Percentiles rank a stretch among this genome's conserved stretches.
phyloP scores from a whole-genome alignment of 2,329 filamentous ascomycete genomes.

The Septoria petroselini region DNA sequence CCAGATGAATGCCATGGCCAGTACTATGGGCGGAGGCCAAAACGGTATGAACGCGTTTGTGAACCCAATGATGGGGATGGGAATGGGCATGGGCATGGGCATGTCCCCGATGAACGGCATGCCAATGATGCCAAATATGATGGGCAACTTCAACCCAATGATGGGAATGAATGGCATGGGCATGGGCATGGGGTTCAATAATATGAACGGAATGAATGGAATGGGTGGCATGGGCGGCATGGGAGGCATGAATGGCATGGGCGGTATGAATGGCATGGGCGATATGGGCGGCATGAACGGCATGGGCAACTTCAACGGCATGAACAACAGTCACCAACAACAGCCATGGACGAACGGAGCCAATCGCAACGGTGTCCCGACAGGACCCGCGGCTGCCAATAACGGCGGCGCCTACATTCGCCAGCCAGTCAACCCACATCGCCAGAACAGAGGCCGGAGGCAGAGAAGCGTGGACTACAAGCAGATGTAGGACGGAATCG shows the following conservation, averaged over 20 bases:
- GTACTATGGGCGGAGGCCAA: slow-evolving; percentile 27
- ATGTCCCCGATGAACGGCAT: slow-evolving; percentile 25
- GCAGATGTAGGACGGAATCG: slow-evolving; percentile 57
- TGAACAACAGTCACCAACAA: slow-evolving; percentile 30
- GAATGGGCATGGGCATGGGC: slow-evolving; percentile 8
- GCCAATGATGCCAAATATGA: slow-evolving; percentile 21
- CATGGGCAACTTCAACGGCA: slow-evolving; percentile 25
- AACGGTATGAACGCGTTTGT: slow-evolving; percentile 33
- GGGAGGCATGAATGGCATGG: slow-evolving; percentile 37
- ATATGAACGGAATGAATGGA: slow-evolving; percentile 47
- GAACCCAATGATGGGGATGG: slow-evolving; percentile 34
- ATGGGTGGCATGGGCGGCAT: slow-evolving; percentile 36
- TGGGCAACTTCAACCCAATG: slow-evolving; percentile 32
- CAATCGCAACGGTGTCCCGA: slow-evolving; percentile 67
- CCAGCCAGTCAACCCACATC: slow-evolving; percentile 90
- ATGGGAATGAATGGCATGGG: slow-evolving; percentile 48
- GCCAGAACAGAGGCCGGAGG: slow-evolving; percentile 74
- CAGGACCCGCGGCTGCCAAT: slow-evolving; percentile 22
- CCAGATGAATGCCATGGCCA: slow-evolving; percentile 46
- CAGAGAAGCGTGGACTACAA: slow-evolving; percentile 87
- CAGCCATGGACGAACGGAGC: slow-evolving; percentile 36
- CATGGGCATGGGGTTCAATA: slow-evolving; percentile 40
- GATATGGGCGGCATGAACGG: slow-evolving; percentile 36
- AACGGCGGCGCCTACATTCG: slow-evolving; percentile 93
- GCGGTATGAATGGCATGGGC: slow-evolving; percentile 35